Evolutionary conservation across 2,329 filamentous ascomycete genomes (phyloP).

Genomic region (Gyromitra esculenta): DNA sequence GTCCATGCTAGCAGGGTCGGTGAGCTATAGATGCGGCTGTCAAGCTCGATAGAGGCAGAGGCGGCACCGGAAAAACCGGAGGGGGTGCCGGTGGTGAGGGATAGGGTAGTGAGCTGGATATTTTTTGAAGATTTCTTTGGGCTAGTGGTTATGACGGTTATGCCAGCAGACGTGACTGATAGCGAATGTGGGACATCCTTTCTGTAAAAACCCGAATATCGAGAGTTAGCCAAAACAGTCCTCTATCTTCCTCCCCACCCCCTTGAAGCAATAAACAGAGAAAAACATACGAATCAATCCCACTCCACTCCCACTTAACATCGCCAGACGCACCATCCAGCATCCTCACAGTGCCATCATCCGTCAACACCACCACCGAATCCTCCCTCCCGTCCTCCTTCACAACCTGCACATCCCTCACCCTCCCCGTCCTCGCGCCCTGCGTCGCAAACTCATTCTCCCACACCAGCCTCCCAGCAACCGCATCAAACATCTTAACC

Average conservation of each 20-base stretch:
- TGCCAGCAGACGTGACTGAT: constrained; percentile 26
- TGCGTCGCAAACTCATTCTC: constrained; percentile 67
- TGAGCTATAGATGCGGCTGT: constrained; percentile 31
- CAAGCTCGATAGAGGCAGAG: constrained; percentile 17
- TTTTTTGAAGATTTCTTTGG: constrained; percentile 40
- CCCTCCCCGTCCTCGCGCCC: constrained; percentile 64
- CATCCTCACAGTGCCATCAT: constrained; percentile 72
- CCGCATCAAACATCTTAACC: constrained; percentile 83
- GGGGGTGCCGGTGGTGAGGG: constrained; percentile 26
- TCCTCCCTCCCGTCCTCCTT: constrained; percentile 68
- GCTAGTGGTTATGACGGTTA: constrained; percentile 30
- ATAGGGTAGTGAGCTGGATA: constrained; percentile 47
- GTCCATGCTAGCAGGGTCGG: constrained; percentile 74
- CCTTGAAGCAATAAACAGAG: constrained; percentile 60
- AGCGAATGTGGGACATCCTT: constrained; percentile 48
- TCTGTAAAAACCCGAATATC: constrained; percentile 66
- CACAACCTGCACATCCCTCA: constrained; percentile 79
- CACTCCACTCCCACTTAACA: constrained; percentile 80
- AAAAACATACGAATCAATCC: constrained; percentile 73
- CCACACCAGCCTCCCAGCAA: constrained; percentile 83
- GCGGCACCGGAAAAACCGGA: constrained; percentile 23
- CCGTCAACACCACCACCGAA: constrained; percentile 76
- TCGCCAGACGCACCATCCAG: constrained; percentile 77
- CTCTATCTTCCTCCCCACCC: not conserved
- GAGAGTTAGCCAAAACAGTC: constrained; percentile 12